phyloP scores from a whole-genome alignment of 805 yeast species.

The Lipomyces sp. region DNA sequence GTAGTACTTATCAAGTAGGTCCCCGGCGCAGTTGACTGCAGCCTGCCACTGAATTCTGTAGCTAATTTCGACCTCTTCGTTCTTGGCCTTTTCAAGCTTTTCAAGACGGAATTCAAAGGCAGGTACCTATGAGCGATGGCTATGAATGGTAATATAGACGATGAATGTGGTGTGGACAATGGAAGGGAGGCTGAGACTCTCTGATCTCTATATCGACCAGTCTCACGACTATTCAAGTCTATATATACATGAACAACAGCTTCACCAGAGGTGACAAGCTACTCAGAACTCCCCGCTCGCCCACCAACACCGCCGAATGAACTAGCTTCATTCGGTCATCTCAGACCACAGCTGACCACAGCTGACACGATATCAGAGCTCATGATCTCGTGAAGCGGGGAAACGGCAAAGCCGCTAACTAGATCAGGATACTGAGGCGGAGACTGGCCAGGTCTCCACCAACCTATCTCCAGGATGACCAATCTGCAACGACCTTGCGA shows the following conservation, averaged over 20 bases:
- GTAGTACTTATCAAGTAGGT: conserved; percentile 3
- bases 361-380: not conserved
- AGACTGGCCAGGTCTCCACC: conserved; percentile 1
- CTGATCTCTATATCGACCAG: conserved; percentile 5
- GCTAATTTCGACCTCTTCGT: conserved; percentile 2
- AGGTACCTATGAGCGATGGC: not conserved
- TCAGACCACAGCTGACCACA: conserved; percentile 1
- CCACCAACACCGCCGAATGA: conserved; percentile 4
- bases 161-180: not conserved
- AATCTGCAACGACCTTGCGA: no score
- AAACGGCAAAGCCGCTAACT: not conserved
- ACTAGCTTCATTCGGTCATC: not conserved
- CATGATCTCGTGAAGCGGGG: conserved; percentile 3
- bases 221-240: conserved; percentile 6
- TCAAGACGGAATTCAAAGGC: no score
- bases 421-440: not conserved
- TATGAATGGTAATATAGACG: not conserved
- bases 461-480: no score
- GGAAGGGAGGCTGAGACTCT: conserved; percentile 5
- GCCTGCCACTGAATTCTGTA: conserved; percentile 3
- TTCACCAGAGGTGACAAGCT: not conserved
- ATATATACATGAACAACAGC: not conserved
- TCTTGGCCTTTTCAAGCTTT: conserved; percentile 6
- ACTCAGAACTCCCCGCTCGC: conserved; percentile 9
- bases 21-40: conserved; percentile 6